Conservation (phyloP, 2,329 filamentous ascomycete species). For the Orbilia ellipsospora region DNA sequence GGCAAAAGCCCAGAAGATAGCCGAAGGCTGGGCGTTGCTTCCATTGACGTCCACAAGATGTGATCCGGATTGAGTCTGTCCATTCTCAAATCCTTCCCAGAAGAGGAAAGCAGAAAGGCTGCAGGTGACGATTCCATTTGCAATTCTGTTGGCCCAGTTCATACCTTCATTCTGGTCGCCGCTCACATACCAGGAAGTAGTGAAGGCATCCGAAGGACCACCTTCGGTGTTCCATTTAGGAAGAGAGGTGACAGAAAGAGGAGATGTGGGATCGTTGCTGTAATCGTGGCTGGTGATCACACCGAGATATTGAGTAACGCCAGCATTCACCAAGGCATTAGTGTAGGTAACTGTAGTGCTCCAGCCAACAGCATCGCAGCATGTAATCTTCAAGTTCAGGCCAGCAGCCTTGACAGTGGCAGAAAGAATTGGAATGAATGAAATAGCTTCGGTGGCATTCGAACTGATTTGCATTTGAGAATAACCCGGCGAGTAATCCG, state of each 20-base stretch:
- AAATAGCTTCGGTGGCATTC: conserved; percentile 44
- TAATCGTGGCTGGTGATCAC: conserved; percentile 65
- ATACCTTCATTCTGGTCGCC: conserved; percentile 67
- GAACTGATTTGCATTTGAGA: conserved; percentile 55
- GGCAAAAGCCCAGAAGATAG: conserved; percentile 64
- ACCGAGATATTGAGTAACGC: conserved; percentile 62
- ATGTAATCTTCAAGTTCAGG: conserved; percentile 63
- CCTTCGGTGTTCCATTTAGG: conserved; percentile 69
- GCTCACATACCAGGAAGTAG: conserved; percentile 65
- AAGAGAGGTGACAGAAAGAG: conserved; percentile 63
- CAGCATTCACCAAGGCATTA: conserved; percentile 62
- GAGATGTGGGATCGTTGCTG: conserved; percentile 62
- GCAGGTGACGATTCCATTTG: conserved; percentile 65
- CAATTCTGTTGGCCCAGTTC: conserved; percentile 70
- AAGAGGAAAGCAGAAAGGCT: conserved; percentile 69
- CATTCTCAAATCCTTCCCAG: conserved; percentile 67
- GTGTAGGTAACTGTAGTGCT: conserved; percentile 62
- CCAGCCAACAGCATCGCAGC: conserved; percentile 66
- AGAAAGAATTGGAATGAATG: conserved; percentile 61
- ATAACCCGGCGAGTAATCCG: conserved; percentile 62
- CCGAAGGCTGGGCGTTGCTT: conserved; percentile 60
- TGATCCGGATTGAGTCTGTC: conserved; percentile 60
- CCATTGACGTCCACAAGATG: conserved; percentile 60
- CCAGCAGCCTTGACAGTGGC: conserved; percentile 62
- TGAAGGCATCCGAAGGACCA: conserved; percentile 65